Evolutionary conservation across 129 eudicot genomes (phyloP), one percentile per base, ranked within the genome.

Genomic region (Ambrosia artemisiifolia): DNA sequence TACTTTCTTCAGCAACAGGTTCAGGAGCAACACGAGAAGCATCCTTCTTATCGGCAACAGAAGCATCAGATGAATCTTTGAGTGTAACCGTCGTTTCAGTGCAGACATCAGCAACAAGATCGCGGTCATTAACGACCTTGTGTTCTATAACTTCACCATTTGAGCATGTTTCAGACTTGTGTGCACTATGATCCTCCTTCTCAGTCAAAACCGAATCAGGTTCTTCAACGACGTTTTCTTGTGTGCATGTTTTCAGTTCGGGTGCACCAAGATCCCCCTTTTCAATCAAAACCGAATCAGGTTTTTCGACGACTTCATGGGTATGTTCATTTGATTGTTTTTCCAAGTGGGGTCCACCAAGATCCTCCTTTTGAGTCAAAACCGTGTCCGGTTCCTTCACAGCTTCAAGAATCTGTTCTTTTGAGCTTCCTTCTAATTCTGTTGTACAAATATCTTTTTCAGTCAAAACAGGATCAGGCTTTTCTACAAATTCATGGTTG

Each of bases 1-100:
- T n/a, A n/a, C n/a, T n/a, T 75, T 86, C 79, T 73, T 72, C 80
- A 67, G 56, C 66, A 55, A 55, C 35, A 44, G 72, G 44, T 55
- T 77, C 79, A 66, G 74, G 77, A 73, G 14, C 64, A 30, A 55
- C 46, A 34, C 35, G 76, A 73, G 78, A 76, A 11, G 50, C 42
- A 76, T 42, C 56, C 40, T 59, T 59, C 33, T 11, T 17, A 30
- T 30, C 4, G 44, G 11, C 34, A 19, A 18, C 14, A 4, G 60
- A 60, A 72, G 63, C 32, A 54, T 73, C 67, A 13, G 46, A 71
- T 61, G 42, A 43, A 53, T 55, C 75, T 70, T 54, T 70, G 3
- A 35, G 69, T 34, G 69, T 72, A 10, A 16, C 18, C 18, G 18
- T 72, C 18, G 18, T 72, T 30, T 46, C 71, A 63, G n/a, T 40